A percentile compares a stretch with the other conserved stretches of the same genome.
Conservation (phyloP, 2,329 filamentous ascomycete genomes). For the Ampelomyces quisqualis region DNA sequence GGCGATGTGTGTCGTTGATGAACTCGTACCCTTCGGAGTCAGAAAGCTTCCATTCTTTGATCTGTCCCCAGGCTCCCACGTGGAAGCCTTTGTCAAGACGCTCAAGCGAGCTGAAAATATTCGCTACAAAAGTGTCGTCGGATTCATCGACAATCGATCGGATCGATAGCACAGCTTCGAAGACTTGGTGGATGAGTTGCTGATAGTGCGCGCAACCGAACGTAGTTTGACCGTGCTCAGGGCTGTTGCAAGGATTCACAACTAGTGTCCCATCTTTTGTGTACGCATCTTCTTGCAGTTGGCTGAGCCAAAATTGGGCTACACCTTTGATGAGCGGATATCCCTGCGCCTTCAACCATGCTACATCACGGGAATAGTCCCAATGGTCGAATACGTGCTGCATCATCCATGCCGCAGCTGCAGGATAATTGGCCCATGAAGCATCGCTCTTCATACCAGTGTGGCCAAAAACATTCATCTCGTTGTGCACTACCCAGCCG, state of each 20-base stretch:
- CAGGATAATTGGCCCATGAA: constrained; percentile 49
- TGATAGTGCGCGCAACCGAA: constrained; percentile 59
- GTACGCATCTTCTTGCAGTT: constrained; percentile 54
- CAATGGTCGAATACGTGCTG: constrained; percentile 61
- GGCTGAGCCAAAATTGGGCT: constrained; percentile 58
- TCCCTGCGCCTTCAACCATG: constrained; percentile 50
- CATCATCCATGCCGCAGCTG: constrained; percentile 60
- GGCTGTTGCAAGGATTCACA: constrained; percentile 60
- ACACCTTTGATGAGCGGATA: constrained; percentile 58
- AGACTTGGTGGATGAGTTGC: constrained; percentile 51
- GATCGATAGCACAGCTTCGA: constrained; percentile 31
- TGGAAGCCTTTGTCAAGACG: constrained; percentile 56
- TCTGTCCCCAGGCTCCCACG: constrained; percentile 46
- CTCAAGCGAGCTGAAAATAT: constrained; percentile 47
- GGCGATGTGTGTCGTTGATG: constrained; percentile 52
- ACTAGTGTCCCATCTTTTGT: constrained; percentile 56
- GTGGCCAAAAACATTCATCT: constrained; percentile 61
- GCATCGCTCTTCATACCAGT: constrained; percentile 54
- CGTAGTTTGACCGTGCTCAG: constrained; percentile 55
- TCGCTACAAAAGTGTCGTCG: constrained; percentile 37
- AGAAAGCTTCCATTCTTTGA: constrained; percentile 56
- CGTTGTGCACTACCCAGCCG: constrained; percentile 60
- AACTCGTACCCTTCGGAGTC: constrained; percentile 44
- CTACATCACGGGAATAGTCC: constrained; percentile 53
- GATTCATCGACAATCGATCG: constrained; percentile 19